Percentiles rank a stretch among this genome's conserved stretches.
Evolutionary conservation across 2,329 filamentous ascomycete genomes (phyloP).

Genomic region (Teratosphaeria gauchensis): DNA sequence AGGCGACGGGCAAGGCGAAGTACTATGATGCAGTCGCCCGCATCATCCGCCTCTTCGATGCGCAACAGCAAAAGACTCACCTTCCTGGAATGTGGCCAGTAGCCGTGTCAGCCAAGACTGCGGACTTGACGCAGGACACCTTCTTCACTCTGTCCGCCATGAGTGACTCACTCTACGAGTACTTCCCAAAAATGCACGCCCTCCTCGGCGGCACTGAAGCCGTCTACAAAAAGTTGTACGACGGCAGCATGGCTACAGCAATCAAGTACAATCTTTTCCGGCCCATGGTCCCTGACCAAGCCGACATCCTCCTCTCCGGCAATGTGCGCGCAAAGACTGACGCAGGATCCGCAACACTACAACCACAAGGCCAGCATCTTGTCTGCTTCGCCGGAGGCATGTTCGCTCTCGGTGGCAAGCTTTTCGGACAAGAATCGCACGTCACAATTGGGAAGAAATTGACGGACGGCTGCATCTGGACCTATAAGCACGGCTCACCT

Average conservation of each 20-base stretch:
- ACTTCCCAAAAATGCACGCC: conserved; percentile 40
- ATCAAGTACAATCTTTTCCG: conserved; percentile 39
- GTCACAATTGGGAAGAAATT: conserved; percentile 48
- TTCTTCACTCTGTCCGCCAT: conserved; percentile 29
- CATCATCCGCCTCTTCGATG: conserved; percentile 33
- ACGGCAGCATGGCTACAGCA: conserved; percentile 37
- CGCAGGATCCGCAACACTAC: conserved; percentile 11
- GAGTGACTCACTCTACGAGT: conserved; percentile 30
- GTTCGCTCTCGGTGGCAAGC: conserved; percentile 49
- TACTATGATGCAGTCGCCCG: conserved; percentile 39
- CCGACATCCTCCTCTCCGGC: conserved; percentile 39
- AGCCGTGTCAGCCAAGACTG: conserved; percentile 30
- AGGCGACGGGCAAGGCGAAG: conserved; percentile 35
- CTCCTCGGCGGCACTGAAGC: conserved; percentile 37
- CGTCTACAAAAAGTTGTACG: conserved; percentile 47
- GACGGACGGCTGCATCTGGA: conserved; percentile 54
- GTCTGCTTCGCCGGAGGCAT: conserved; percentile 54
- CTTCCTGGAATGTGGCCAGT: conserved; percentile 42
- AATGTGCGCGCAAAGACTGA: conserved; percentile 22
- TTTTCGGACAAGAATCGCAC: conserved; percentile 46
- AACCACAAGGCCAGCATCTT: conserved; percentile 47
- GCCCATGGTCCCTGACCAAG: conserved; percentile 38
- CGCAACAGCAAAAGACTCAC: conserved; percentile 33
- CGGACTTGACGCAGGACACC: conserved; percentile 33
- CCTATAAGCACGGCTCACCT: conserved; percentile 44